Percentiles rank a stretch among this genome's conserved stretches.
Conservation (phyloP, 225 moss, liverwort and hornwort species). For the Antitrichia curtipendula region DNA sequence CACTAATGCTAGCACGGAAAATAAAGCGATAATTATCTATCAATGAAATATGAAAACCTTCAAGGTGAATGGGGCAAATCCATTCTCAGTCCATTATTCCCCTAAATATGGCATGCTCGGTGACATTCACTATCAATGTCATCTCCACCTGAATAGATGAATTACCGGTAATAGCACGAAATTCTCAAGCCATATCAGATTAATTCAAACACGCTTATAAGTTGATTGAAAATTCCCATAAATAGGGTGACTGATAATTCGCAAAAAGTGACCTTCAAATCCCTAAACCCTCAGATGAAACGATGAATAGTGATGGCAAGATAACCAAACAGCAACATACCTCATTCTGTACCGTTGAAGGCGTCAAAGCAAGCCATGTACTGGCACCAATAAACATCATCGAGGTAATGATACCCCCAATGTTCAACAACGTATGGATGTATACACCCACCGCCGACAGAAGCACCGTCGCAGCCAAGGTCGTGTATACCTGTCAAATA, state of each 20-base stretch:
- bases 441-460: slow-evolving; percentile 72
- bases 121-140: not conserved
- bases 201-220: not conserved
- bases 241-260: not conserved
- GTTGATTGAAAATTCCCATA: not conserved
- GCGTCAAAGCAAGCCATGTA: slow-evolving; percentile 51
- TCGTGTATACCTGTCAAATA: slow-evolving; percentile 60
- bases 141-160: not conserved
- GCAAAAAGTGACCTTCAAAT: not conserved
- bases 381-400: slow-evolving; percentile 61
- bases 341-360: slow-evolving; percentile 51
- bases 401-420: slow-evolving; percentile 68
- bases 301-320: not conserved
- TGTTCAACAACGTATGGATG: slow-evolving; percentile 54
- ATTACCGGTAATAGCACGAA: not conserved
- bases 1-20: not conserved
- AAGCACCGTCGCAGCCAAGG: slow-evolving; percentile 71
- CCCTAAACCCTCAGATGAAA: not conserved
- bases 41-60: not conserved
- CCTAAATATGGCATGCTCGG: not conserved
- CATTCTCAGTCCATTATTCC: not conserved
- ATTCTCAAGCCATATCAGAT: not conserved
- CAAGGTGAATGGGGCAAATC: not conserved
- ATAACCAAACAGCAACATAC: slow-evolving; percentile 3
- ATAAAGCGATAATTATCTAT: not conserved